These are phyloP conservation scores for Thelephora terrestris DNA, from an alignment of 1,284 basidiomycete genomes.

Conservation along the genomic window DNA sequence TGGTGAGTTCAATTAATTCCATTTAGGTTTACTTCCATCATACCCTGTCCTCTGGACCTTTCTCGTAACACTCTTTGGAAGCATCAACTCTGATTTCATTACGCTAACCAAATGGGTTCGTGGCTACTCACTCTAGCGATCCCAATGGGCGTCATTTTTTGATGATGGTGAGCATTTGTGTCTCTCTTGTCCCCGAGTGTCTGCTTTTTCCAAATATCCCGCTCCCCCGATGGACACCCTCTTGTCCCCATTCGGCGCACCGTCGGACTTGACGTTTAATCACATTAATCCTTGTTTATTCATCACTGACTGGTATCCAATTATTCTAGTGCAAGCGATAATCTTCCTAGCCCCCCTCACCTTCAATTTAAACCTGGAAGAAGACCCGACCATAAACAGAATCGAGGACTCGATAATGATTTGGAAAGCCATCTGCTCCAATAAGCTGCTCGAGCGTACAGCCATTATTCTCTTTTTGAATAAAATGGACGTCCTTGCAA, in stretches of 20 bases:
- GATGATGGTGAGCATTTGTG: constrained; percentile 26
- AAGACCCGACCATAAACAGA: constrained; percentile 48
- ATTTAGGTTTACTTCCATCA: not conserved
- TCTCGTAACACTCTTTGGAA: too few relatives aligned
- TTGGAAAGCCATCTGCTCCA: constrained; percentile 50
- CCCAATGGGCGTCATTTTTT: constrained; percentile 62
- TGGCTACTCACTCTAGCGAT: constrained; percentile 31
- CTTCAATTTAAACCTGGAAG: constrained; percentile 53
- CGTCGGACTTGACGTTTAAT: too few relatives aligned
- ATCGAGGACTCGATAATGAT: constrained; percentile 49
- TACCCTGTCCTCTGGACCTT: not conserved
- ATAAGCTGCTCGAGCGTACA: constrained; percentile 39
- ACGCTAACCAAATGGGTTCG: not conserved
- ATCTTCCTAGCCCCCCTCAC: constrained; percentile 43
- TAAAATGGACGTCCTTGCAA: constrained; percentile 54
- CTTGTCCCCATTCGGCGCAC: too few relatives aligned
- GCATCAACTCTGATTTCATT: too few relatives aligned
- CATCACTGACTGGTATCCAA: not conserved
- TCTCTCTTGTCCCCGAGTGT: not conserved
- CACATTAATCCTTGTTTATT: not conserved
- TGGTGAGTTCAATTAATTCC: constrained; percentile 25
- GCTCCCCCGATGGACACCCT: too few relatives aligned
- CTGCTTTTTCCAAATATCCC: too few relatives aligned
- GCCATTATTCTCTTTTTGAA: constrained; percentile 59
- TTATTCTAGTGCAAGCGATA: constrained; percentile 26